Evolutionary conservation across 371 early-diverging fungal genomes (phyloP).

Genomic region (Fennellomyces sp.): DNA sequence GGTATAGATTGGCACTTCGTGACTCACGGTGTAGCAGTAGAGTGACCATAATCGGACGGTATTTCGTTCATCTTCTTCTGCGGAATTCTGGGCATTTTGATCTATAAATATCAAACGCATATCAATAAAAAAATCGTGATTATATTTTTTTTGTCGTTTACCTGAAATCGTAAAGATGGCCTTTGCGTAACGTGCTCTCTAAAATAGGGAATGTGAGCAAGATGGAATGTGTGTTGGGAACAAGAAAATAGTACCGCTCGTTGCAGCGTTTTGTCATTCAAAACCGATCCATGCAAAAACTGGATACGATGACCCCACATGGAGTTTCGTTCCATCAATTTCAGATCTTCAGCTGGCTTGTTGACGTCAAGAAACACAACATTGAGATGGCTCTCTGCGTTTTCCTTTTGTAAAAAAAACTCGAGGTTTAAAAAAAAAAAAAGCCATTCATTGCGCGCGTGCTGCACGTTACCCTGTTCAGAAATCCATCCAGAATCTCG

Average conservation of each 20-base stretch:
- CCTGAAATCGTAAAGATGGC: slow-evolving; percentile 59
- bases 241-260: slow-evolving; percentile 51
- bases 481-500: slow-evolving; percentile 64
- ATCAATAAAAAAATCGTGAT: neutral
- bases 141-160: slow-evolving; percentile 12
- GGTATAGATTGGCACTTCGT: slow-evolving; percentile 65
- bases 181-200: slow-evolving; percentile 44
- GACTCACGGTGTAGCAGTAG: slow-evolving; percentile 49
- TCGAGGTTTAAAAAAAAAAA: neutral
- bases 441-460: neutral
- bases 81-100: slow-evolving; percentile 41
- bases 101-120: slow-evolving; percentile 21
- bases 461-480: slow-evolving; percentile 50
- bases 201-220: slow-evolving; percentile 2
- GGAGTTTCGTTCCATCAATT: slow-evolving; percentile 44
- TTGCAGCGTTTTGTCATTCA: slow-evolving; percentile 36
- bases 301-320: slow-evolving; percentile 48
- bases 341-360: slow-evolving; percentile 53
- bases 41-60: slow-evolving; percentile 70
- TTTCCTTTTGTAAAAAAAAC: slow-evolving; percentile 18
- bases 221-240: neutral
- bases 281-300: slow-evolving; percentile 51
- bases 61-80: slow-evolving; percentile 62
- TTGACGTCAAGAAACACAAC: slow-evolving; percentile 63
- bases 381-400: slow-evolving; percentile 48